Evolutionary conservation across 1,284 basidiomycete genomes (phyloP).

Genomic region (Fomitopsis palustris): DNA sequence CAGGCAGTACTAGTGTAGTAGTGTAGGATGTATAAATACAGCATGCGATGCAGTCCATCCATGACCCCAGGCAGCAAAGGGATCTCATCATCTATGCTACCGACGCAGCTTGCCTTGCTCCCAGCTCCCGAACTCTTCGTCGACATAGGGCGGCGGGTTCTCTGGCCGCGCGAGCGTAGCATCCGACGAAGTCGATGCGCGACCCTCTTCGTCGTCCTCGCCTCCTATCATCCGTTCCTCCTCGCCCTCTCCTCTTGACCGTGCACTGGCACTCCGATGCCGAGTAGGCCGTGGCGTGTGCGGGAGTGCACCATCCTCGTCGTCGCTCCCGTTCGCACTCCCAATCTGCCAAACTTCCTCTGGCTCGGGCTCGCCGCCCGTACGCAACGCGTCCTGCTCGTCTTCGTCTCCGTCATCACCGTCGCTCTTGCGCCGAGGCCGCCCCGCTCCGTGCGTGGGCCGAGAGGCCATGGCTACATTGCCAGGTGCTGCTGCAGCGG

Average conservation of each 20-base stretch:
- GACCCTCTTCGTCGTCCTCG: constrained; percentile 21
- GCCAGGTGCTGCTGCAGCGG: constrained; percentile 13
- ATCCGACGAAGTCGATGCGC: constrained; percentile 36
- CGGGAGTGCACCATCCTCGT: constrained; percentile 36
- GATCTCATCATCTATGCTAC: background rate
- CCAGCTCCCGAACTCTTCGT: constrained; percentile 28
- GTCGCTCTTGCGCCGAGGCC: constrained; percentile 12
- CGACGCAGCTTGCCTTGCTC: constrained; percentile 9
- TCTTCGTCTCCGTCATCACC: constrained; percentile 26
- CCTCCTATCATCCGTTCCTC: constrained; percentile 23
- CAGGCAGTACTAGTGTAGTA: background rate
- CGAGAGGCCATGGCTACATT: constrained; percentile 12
- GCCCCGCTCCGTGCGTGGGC: constrained; percentile 11
- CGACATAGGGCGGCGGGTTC: constrained; percentile 11
- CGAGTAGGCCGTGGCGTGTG: constrained; percentile 1
- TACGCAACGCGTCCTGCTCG: constrained; percentile 36
- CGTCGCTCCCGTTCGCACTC: constrained; percentile 49
- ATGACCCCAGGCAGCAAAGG: background rate
- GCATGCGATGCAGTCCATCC: background rate
- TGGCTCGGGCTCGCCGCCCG: constrained; percentile 35
- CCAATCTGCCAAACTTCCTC: constrained; percentile 64
- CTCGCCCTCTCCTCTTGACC: constrained; percentile 7
- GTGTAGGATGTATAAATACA: background rate
- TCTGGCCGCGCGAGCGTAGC: constrained; percentile 33
- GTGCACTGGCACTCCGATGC: background rate